Conservation (phyloP, 805 yeast genomes). For the Scheffersomyces stipitis region DNA sequence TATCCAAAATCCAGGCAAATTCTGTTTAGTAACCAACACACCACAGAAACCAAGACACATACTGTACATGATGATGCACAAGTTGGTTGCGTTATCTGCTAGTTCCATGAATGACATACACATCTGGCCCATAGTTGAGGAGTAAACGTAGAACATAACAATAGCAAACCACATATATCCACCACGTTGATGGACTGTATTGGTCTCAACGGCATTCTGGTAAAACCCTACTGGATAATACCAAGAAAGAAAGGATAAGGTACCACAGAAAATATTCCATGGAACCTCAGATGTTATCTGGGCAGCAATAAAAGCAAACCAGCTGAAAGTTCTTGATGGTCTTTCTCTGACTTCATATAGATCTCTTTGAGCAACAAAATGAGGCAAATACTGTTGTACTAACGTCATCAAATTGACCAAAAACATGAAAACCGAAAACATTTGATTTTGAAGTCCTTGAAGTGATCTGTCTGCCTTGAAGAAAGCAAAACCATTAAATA, state of each 20-base stretch:
- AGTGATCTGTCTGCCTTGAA: constrained; percentile 59
- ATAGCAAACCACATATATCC: constrained; percentile 13
- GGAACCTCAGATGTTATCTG: constrained; percentile 47
- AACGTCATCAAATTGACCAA: constrained; percentile 39
- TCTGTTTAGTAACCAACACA: constrained; percentile 30
- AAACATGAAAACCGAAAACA: constrained; percentile 50
- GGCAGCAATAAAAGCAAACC: constrained; percentile 41
- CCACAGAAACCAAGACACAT: constrained; percentile 39
- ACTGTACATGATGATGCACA: constrained; percentile 28
- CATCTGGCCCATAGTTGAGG: constrained; percentile 29
- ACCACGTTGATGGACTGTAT: constrained; percentile 8
- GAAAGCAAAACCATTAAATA: constrained; percentile 71
- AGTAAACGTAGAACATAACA: constrained; percentile 24
- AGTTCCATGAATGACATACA: constrained; percentile 29
- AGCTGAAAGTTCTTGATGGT: constrained; percentile 44
- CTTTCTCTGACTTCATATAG: constrained; percentile 48
- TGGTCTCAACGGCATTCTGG: constrained; percentile 7
- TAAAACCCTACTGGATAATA: constrained; percentile 58
- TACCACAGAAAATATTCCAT: constrained; percentile 47
- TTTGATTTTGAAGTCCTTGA: constrained; percentile 67
- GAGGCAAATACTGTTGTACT: constrained; percentile 41
- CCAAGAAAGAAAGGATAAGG: constrained; percentile 40
- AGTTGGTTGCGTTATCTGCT: constrained; percentile 36
- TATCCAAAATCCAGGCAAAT: constrained; percentile 49
- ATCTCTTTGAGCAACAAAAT: constrained; percentile 45